Evolutionary conservation across 2,329 filamentous ascomycete genomes (phyloP), one percentile per base, ranked within the genome.

Genomic region (Epichloe glyceriae): DNA sequence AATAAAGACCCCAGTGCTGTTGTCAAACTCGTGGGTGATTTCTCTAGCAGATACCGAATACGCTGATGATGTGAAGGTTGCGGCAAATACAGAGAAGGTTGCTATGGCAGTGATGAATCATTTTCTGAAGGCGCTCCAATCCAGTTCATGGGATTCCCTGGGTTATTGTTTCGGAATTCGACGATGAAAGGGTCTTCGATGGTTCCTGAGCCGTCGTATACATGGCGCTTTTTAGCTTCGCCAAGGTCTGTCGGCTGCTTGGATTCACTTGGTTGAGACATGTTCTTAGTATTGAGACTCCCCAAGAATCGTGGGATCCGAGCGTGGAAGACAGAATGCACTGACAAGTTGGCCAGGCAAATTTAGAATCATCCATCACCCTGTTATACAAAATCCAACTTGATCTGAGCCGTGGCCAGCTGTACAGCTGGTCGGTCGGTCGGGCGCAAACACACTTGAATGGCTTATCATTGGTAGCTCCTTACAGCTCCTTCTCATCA

Each of bases 1-100:
- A 4, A 87, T 91, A 20, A 83, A 85, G n/a, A 91, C 75, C 40
- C 85, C 69, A 48, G 75, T 74, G 0, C 83, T 83, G 55, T 75
- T 74, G 54, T 76, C 67, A 57, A 94, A 90, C 54, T 91, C 83
- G 14, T 70, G 67, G 51, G 80, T 78, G 63, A 93, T 76, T 65
- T 90, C 19, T 10, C 14, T 26, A 1, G 14, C 17, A 14, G 35
- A 20, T 22, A n/a, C 46, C 11, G 46, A 30, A 34, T 22, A 26
- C 39, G 19, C 46, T 39, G 35, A 47, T 20, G 19, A 39, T 15
- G 46, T 15, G 20, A 47, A 40, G 15, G 46, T 40, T 30, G 8
- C 8, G 26, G 3, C 26, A 11, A 30, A 26, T 15, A 40, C 35
- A n/a, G 34, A 39, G 1, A 47, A 19, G 2, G 35, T 40, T 10